Base-by-base conservation (phyloP, 805 yeast species). In the Monosporozyma servazzii region DNA sequence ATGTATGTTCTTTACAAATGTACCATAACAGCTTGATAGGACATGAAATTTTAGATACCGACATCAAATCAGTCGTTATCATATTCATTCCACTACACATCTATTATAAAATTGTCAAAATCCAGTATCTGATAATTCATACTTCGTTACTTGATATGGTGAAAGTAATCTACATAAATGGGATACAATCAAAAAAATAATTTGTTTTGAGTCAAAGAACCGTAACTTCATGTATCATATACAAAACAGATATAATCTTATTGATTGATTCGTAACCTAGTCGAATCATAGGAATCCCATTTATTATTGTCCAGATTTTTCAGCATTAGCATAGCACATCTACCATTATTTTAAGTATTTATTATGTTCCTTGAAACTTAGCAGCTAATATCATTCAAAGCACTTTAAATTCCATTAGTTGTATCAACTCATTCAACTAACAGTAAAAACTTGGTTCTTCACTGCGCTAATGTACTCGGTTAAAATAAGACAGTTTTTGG, bases 101-200 rank as follows among this genome's bases (percentile, higher is more conserved):
- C 37, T 13, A 33, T 13, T 15, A 13, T n/a, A 5, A 45, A 37
- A 21, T 2, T 9, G 8, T 25, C 17, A 3, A n/a, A 37, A 2
- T 6, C 6, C 23, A 31, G 20, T 29, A n/a, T 13, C 1, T 11
- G 11, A 39, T n/a, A 74, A 70, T 44, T 62, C 62, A 3, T 63
- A 58, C 51, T 47, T 62, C 13, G 60, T 62, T 1, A 57, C 45
- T 2, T 51, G 51, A 48, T 48, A 57, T 36, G 63, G 61, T 10
- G 54, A 55, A 2, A 74, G 73, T 50, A 84, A 80, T 57, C 77
- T 80, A 0, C 59, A 64, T 18, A 79, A 78, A 58, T 82, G 86
- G 86, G 69, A 79, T 0, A 20, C 58, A 0, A 47, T 52, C 25
- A 69, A 73, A 49, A 77, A 76, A 29, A 30, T 60, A 2, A 37